Base-by-base conservation (phyloP, 495 filamentous ascomycete genomes). In the Trichocladium uniseriatum region DNA sequence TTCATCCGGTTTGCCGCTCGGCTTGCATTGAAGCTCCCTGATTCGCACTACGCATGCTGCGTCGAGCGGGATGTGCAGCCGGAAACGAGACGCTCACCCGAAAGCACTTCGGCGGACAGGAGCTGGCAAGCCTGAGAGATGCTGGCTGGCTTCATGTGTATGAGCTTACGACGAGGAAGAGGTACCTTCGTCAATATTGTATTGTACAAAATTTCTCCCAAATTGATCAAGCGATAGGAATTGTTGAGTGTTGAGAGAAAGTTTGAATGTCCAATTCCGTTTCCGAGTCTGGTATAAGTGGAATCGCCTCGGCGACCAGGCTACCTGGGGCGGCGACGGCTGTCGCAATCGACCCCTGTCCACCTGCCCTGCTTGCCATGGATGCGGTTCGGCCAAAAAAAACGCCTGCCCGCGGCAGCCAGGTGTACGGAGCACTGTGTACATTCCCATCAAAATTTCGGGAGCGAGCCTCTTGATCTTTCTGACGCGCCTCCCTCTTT, bases 1-100 rank as follows among this genome's bases (percentile, higher is more conserved):
- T 63, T 61, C 58, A 61, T 49, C 60, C 60, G 60, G 50, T 50
- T 53, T 61, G 48, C 60, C 60, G 58, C 38, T 43, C 39, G 55
- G 43, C 51, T 43, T 11, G 31, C 36, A 18, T 35, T n/a, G n/a
- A 29, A 29, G 41, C 34, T 46, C 41, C n/a, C 38, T 55, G 56
- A 50, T 59, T 59, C 24, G 57, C 48, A 47, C 24, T 27, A 8
- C 24, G 4, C 24, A 27, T 27, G 24, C 8, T 27, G 24, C 24
- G 24, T 8, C 24, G 8, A 8, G 24, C 24, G 24, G 24, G 24
- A 27, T 27, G 24, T 3, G 8, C 8, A 16, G 35, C 35, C n/a
- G 6, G 14, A 27, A 31, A 41, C 6, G 38, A 19, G 8, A 51
- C 51, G 43, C 47, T 52, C 46, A 43, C 40, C 53, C 53, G 53